A percentile compares a stretch with the other conserved stretches of the same genome.
Evolutionary conservation across 345 rosid species (phyloP).

Genomic region (Lumnitzera racemosa): DNA sequence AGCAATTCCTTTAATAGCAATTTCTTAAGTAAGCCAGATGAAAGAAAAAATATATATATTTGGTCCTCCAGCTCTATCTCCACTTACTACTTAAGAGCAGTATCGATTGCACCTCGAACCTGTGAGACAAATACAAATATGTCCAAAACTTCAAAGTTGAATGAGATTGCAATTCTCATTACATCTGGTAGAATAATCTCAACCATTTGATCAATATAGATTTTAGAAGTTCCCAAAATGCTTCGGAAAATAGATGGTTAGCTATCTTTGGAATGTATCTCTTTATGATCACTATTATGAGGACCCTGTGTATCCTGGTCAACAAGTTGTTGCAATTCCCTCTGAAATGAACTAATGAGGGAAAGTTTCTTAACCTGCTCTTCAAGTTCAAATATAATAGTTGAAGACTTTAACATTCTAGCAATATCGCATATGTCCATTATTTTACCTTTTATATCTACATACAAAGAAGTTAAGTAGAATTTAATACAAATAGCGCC

Average conservation of each 20-base stretch:
- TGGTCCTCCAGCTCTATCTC: slow-evolving; percentile 56
- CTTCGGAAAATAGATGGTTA: slow-evolving; percentile 56
- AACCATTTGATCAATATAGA: slow-evolving; percentile 52
- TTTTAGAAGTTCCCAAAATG: slow-evolving; percentile 44
- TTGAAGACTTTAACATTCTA: too few relatives aligned
- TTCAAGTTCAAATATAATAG: too few relatives aligned
- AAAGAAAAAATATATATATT: too few relatives aligned
- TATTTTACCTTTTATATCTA: too few relatives aligned
- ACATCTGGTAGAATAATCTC: slow-evolving; percentile 61
- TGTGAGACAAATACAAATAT: slow-evolving; percentile 76
- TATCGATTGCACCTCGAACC: slow-evolving; percentile 66
- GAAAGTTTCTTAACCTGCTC: not conserved
- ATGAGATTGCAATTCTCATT: slow-evolving; percentile 55
- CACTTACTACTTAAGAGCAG: slow-evolving; percentile 63
- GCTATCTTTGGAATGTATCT: slow-evolving; percentile 32
- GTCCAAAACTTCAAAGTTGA: slow-evolving; percentile 72
- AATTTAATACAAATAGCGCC: slow-evolving; percentile 42
- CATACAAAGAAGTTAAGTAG: slow-evolving; percentile 18
- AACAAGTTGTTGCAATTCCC: slow-evolving; percentile 44
- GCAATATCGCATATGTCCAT: too few relatives aligned
- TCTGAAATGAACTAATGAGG: slow-evolving; percentile 45
- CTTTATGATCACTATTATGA: slow-evolving; percentile 21
- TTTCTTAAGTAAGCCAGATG: too few relatives aligned
- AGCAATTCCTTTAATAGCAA: too few relatives aligned
- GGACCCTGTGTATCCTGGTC: slow-evolving; percentile 25